Percentiles rank a stretch among this genome's conserved stretches.
Conservation (phyloP, 768 basidiomycete species). For the Lanmaoa pseudosensibilis region DNA sequence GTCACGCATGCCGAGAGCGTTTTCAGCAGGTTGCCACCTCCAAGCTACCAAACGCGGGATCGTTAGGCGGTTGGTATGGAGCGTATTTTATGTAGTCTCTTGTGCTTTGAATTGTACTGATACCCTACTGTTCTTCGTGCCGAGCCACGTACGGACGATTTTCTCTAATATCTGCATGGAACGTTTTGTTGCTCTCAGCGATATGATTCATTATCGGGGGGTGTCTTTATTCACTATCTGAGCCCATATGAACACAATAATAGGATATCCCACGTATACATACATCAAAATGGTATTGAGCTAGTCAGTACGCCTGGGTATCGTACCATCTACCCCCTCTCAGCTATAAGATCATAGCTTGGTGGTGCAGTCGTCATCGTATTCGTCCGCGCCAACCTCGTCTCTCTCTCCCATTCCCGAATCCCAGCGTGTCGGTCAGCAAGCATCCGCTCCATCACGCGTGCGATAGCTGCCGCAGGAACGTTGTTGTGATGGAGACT, state of each 20-base stretch:
- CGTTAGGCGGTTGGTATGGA: not conserved
- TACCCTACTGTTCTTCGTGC: not conserved
- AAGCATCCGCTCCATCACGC: conserved; percentile 26
- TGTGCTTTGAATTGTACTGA: not conserved
- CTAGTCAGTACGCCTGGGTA: not conserved
- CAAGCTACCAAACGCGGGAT: conserved; percentile 21
- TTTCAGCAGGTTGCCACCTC: conserved; percentile 12
- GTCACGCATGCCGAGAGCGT: not conserved
- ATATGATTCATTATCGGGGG: not conserved
- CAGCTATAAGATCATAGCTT: conserved; percentile 8
- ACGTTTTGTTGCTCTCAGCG: not conserved
- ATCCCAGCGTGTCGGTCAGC: conserved; percentile 20
- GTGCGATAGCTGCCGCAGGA: conserved; percentile 23
- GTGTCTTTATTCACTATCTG: too few relatives aligned
- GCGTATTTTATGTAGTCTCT: not conserved
- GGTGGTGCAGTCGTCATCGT: conserved; percentile 18
- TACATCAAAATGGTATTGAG: not conserved
- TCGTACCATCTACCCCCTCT: not conserved
- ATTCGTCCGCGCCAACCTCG: conserved; percentile 15
- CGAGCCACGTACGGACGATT: too few relatives aligned
- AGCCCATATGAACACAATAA: not conserved
- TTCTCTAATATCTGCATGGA: not conserved
- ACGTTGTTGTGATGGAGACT: conserved; percentile 23
- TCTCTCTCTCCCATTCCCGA: conserved; percentile 24
- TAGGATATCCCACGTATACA: not conserved